A percentile compares a stretch with the other conserved stretches of the same genome.
phyloP scores from a whole-genome alignment of 306 rosid genomes.

The Fragaria vesca region DNA sequence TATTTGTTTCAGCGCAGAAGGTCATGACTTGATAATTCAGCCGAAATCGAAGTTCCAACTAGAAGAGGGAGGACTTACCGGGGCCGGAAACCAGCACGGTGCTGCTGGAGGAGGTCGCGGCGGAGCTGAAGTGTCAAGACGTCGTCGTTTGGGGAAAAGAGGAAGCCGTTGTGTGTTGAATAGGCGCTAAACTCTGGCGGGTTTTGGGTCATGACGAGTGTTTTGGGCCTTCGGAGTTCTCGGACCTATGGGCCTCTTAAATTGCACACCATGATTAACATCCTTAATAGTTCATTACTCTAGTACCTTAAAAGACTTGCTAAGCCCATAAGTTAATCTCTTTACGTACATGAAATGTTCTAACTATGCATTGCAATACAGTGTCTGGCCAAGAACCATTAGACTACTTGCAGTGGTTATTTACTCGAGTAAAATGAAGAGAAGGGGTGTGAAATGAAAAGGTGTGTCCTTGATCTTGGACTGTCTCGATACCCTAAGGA shows the following conservation, averaged over 20 bases:
- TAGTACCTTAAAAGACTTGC: too few species aligned
- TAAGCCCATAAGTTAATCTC: too few species aligned
- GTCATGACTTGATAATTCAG: background rate
- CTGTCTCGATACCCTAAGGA: background rate
- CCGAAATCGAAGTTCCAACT: background rate
- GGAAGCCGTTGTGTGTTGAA: background rate
- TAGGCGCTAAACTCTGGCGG: constrained; percentile 1
- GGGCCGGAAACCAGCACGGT: background rate
- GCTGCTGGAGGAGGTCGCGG: background rate
- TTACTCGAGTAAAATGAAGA: too few species aligned
- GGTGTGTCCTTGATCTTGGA: background rate
- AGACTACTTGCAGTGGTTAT: too few species aligned
- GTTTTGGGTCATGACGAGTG: background rate
- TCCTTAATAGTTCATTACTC: too few species aligned
- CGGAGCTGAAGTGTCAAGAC: constrained; percentile 1
- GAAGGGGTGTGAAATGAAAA: background rate
- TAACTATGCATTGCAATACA: too few species aligned
- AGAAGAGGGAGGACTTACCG: background rate
- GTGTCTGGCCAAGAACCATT: too few species aligned
- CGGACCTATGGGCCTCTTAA: background rate
- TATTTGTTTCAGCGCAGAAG: background rate
- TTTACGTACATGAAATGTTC: too few species aligned
- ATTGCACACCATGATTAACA: too few species aligned
- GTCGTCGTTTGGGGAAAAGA: background rate
- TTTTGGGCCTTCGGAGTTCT: background rate